Evolutionary conservation across 441 rosid species (phyloP), one percentile per base, ranked within the genome.

Genomic region (Populus hybrid): DNA sequence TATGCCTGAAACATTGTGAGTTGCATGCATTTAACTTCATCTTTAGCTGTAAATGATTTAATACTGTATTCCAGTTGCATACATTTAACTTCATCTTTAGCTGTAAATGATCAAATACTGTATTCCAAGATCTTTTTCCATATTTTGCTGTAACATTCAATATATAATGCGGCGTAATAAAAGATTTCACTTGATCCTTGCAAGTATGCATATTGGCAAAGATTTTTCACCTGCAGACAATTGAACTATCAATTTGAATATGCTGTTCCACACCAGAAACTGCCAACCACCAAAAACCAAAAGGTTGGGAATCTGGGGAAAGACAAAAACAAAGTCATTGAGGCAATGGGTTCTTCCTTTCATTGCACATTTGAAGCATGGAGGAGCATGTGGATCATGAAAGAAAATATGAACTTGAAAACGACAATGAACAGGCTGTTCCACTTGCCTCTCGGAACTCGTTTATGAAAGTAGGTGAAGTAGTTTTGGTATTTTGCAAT

Each of bases 121-220:
- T 78, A 78, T 73, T 81, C 16, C 34, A 36, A 69, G 70, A 30
- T 32, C 75, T 75, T 81, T 69, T 26, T 21, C 24, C 20, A 67
- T 74, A 20, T 26, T 32, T 38, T 74, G 71, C 70, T 74, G 84
- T 71, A 61, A 61, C 66, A 61, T 61, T 71, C 67, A 76, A 69
- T 69, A 23, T 70, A 36, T 83, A 77, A 46, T 78, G 81, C 85
- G 14, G 79, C 73, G 64, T 36, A 74, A 80, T 57, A 78, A 64
- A 35, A 74, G 10, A 46, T 6, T 8, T 30, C 30, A 38, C 40
- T 72, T 28, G 38, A 77, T 20, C 76, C 68, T 61, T 2, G 38
- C 59, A 4, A 69, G 64, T 53, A 53, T 34, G 12, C 59, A 26
- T 35, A 20, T 67, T 74, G n/a, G 1, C 23, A 57, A n/a, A 59